Base-by-base conservation (phyloP, 345 rosid species). In the Hibiscus syriacus region DNA sequence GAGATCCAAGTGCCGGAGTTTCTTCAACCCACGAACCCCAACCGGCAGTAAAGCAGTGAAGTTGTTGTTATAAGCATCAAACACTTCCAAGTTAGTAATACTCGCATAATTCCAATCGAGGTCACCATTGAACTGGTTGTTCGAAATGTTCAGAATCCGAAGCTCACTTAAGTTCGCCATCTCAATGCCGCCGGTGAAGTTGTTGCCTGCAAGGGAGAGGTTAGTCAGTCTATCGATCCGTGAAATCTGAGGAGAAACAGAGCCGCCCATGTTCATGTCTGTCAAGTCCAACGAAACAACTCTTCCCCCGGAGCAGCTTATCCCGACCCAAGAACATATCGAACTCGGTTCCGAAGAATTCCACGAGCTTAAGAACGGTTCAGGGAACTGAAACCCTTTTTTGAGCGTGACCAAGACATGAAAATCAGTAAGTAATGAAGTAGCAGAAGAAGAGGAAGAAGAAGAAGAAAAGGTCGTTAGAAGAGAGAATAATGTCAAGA, bases 241-340 rank as follows among this genome's bases (percentile, higher is more conserved):
- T 11, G 76, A 69, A 69, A 83, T 66, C 54, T 71, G 78, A 29
- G 84, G 77, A 1, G 84, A 82, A 68, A 85, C 78, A 29, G 77
- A 66, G 58, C 93, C 93, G 29, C 53, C 67, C 23, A 87, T 77
- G 50, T 76, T 78, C 75, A 85, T 71, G 62, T 78, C 81, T 26
- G 88, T 68, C 68, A 87, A 70, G 77, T 85, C 90, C 65, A 87
- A 73, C 0, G 87, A 76, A 26, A 75, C 72, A 53, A 87, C 90
- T 9, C 87, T 72, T 0, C 74, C 84, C 22, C 65, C 22, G 25
- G 77, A 74, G 72, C 93, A 87, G 23, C 55, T 26, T 20, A 87
- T 60, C n/a, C 93, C 86, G 8, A 45, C 71, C 93, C 93, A 87
- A 49, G 86, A 83, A 66, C 95, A 88, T 64, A 86, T 76, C 7